Base-by-base conservation (phyloP, 2,329 filamentous ascomycete species). In the Aspergillus candidus region DNA sequence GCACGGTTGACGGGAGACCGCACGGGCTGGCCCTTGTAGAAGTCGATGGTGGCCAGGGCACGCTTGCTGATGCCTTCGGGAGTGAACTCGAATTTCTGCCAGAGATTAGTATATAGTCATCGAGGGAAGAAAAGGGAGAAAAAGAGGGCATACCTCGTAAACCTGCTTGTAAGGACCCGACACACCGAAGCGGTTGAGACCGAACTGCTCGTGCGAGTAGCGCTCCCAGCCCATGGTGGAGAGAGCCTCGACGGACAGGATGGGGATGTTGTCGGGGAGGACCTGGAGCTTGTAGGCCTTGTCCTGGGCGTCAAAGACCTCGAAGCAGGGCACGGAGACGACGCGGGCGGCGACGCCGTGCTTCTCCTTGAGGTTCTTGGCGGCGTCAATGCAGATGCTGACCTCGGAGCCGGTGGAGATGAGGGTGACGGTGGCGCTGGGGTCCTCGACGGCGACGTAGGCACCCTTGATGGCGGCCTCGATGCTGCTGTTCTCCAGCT, bases 161-260 rank as follows among this genome's bases (percentile, higher is more conserved):
- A 98, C 89, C 63, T 97, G 84, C 84, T 91, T 91, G 79, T 97
- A 97, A 57, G 91, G 85, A 63, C 91, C 93, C 44, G 88, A 94
- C 57, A 91, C 91, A 82, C 93, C 93, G 72, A 98, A 98, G 69
- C 93, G 83, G 85, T 98, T 98, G 57, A 98, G 83, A 69, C 93
- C 93, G 65, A 98, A 98, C 77, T 98, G 93, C 82, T 98, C 93
- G 75, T 98, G 91, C 48, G 89, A 87, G 77, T 97, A 98, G 72
- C 91, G 86, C 81, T 97, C 90, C 93, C 93, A 98, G 59, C 93
- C 93, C 73, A 96, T 83, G 58, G 93, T 98, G 72, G 80, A 86
- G 87, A 95, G 94, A 69, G 89, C 90, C 79, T 98, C 93, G 58
- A 98, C 86, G 44, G 87, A 94, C 71, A 98, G 72, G 51, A 89